phyloP scores from a whole-genome alignment of 1,139 yeast species.

The Candida tropicalis region DNA sequence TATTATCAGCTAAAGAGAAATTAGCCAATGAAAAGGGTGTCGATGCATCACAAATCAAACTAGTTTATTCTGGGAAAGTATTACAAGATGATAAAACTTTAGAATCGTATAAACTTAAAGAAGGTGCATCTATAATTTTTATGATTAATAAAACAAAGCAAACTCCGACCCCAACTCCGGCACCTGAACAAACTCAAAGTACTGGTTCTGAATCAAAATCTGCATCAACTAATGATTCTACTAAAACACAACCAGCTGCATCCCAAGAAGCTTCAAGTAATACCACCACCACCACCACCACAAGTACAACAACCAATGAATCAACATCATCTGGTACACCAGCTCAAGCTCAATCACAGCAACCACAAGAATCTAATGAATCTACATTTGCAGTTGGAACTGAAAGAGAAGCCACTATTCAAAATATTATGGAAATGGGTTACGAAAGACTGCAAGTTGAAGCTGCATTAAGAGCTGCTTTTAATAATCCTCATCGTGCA shows the following conservation, averaged over 20 bases:
- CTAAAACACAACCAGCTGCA: slow-evolving; percentile 18
- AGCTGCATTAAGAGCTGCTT: slow-evolving; percentile 91
- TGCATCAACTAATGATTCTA: slow-evolving; percentile 23
- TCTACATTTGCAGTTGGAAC: slow-evolving; percentile 61
- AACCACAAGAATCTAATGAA: slow-evolving; percentile 18
- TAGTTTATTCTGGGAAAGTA: slow-evolving; percentile 91
- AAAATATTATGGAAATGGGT: slow-evolving; percentile 94
- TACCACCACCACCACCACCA: slow-evolving; percentile 7
- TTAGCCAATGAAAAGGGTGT: slow-evolving; percentile 70
- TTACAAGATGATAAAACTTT: slow-evolving; percentile 81
- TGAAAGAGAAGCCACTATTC: slow-evolving; percentile 69
- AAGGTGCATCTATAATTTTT: slow-evolving; percentile 88
- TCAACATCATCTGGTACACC: slow-evolving; percentile 12
- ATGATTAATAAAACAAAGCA: slow-evolving; percentile 71
- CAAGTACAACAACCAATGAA: slow-evolving; percentile 19
- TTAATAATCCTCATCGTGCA: slow-evolving; percentile 97
- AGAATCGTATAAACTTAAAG: slow-evolving; percentile 74
- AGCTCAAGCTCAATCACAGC: slow-evolving; percentile 5
- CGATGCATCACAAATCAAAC: slow-evolving; percentile 76
- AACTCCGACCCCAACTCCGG: slow-evolving; percentile 23
- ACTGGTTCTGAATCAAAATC: slow-evolving; percentile 18
- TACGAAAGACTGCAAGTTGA: slow-evolving; percentile 87
- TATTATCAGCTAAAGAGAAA: slow-evolving; percentile 70
- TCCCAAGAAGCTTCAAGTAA: slow-evolving; percentile 9
- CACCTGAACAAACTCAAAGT: slow-evolving; percentile 16